A percentile compares a stretch with the other conserved stretches of the same genome.
Conservation (phyloP, 225 moss, liverwort and hornwort species). For the Physcomitrellopsis africana region DNA sequence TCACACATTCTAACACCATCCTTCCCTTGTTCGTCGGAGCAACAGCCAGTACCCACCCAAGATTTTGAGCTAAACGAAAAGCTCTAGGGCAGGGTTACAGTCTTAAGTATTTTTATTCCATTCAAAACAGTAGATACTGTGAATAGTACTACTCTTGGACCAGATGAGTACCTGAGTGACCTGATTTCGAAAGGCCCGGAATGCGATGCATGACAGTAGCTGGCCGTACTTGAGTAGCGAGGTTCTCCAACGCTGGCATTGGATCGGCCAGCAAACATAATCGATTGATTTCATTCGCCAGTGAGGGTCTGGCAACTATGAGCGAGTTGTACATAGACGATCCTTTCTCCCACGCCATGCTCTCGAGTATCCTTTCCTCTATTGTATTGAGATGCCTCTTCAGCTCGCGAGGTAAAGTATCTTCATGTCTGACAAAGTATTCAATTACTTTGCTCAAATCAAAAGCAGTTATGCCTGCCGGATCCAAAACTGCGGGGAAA, state of each 20-base stretch:
- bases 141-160: no score
- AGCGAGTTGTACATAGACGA: slow-evolving; percentile 94
- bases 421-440: slow-evolving; percentile 94
- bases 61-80: not conserved
- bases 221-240: slow-evolving; percentile 56
- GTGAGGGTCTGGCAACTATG: slow-evolving; percentile 77
- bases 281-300: slow-evolving; percentile 72
- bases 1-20: not conserved
- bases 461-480: slow-evolving; percentile 93
- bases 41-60: not conserved
- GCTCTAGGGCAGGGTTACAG: no score
- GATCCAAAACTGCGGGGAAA: slow-evolving; percentile 93
- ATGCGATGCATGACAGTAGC: slow-evolving; percentile 40
- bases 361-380: slow-evolving; percentile 96
- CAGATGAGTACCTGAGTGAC: slow-evolving; percentile 40
- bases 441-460: slow-evolving; percentile 98
- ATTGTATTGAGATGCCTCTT: slow-evolving; percentile 96
- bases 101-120: no score
- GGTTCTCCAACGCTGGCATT: slow-evolving; percentile 82
- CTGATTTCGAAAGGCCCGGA: slow-evolving; percentile 34
- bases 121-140: no score
- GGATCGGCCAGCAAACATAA: slow-evolving; percentile 88
- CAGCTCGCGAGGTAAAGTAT: slow-evolving; percentile 92
- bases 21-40: slow-evolving; percentile 1
- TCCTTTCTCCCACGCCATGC: slow-evolving; percentile 99